Evolutionary conservation across 2,329 filamentous ascomycete genomes (phyloP), one percentile per base, ranked within the genome.

Genomic region (Aspergillus ruber): DNA sequence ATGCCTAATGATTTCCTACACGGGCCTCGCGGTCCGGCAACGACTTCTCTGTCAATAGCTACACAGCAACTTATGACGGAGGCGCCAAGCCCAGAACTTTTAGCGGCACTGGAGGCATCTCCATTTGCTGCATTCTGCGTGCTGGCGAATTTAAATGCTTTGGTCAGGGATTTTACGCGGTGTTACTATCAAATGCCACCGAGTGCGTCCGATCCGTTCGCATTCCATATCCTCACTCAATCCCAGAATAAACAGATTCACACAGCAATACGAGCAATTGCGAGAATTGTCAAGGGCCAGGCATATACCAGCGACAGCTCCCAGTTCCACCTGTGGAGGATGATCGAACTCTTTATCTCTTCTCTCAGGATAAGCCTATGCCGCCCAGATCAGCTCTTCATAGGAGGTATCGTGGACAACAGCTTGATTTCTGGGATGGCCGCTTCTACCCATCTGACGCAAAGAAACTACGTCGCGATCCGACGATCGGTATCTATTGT

Each of bases 151-250:
- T 32, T 66, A 6, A 61, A 60, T 41, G 44, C 54, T 1, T 48
- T 67, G 2, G 51, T 66, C 1, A 49, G 62, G 15, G 64, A 66
- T 42, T 62, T 67, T n/a, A 67, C 65, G 2, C 58, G 63, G 10
- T 62, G 58, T 42, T 66, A 64, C 48, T 67, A 67, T 36, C 64
- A 67, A 41, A 50, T 67, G 20, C 65, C 63, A 0, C 63, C 65
- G 2, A 60, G 51, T 13, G 47, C 56, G 3, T 51, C 60, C 1
- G 63, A 67, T 47, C 65, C 64, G 0, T 61, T 58, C 1, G 56
- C 65, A 0, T 66, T 64, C 38, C 63, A 66, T 36, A 65, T 66
- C 15, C 53, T 67, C 23, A 66, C 63, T 4, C 64, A 67, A 43
- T 49, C 48, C 2, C 64, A 67, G 43, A 66, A 62, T 35, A 55